Conservation (phyloP, 768 basidiomycete genomes). For the Lanmaoa pseudosensibilis region DNA sequence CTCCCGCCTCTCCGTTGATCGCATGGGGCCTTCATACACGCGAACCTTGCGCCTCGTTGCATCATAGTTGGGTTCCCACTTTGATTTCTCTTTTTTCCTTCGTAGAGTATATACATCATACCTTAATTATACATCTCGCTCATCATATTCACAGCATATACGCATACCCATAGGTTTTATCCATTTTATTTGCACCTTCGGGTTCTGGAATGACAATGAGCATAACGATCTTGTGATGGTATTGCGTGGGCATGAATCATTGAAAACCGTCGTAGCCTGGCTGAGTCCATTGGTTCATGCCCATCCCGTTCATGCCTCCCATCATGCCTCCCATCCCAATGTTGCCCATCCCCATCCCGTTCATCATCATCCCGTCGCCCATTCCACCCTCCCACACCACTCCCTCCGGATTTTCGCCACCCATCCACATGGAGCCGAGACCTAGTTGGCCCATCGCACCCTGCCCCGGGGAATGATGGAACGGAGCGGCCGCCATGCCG, state of each 20-base stretch:
- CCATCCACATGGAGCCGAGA: slow-evolving; percentile 37
- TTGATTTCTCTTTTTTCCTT: slow-evolving; percentile 25
- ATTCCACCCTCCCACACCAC: slow-evolving; percentile 41
- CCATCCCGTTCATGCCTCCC: slow-evolving; percentile 37
- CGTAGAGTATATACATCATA: slow-evolving; percentile 50
- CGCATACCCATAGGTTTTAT: slow-evolving; percentile 24
- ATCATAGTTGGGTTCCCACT: slow-evolving; percentile 17
- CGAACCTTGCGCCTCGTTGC: slow-evolving; percentile 5
- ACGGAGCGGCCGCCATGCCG: slow-evolving; percentile 28
- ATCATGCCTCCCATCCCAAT: slow-evolving; percentile 35
- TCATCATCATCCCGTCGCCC: slow-evolving; percentile 47
- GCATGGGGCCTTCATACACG: slow-evolving; percentile 1
- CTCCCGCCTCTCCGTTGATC: slow-evolving; percentile 18
- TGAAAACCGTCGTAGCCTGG: slow-evolving; percentile 35
- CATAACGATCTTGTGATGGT: not conserved
- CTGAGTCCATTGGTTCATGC: slow-evolving; percentile 42
- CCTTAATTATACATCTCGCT: slow-evolving; percentile 25
- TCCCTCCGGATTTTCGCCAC: slow-evolving; percentile 31
- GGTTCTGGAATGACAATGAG: slow-evolving; percentile 3
- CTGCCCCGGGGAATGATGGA: slow-evolving; percentile 26
- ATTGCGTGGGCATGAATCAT: slow-evolving; percentile 7
- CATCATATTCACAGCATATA: slow-evolving; percentile 27
- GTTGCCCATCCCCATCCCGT: slow-evolving; percentile 37
- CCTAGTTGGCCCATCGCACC: slow-evolving; percentile 25
- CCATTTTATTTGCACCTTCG: slow-evolving; percentile 7